Base-by-base conservation (phyloP, 257 asterid species). In the Primulina tabacum region DNA sequence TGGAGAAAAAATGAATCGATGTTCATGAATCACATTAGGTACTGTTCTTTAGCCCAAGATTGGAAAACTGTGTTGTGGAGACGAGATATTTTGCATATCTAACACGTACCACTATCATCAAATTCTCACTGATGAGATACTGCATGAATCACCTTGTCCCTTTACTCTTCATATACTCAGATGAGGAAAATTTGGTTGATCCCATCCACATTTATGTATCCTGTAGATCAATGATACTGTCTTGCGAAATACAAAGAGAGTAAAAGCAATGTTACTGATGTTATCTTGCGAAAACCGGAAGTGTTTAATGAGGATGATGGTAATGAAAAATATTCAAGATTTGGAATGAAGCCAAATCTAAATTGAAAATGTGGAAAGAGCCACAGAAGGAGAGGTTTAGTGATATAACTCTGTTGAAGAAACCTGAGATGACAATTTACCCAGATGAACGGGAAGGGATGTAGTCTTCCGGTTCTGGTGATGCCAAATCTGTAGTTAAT, bases 201-300 rank as follows among this genome's bases (percentile, higher is more conserved):
- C 14, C 50, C 50, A 38, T 38, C 50, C 50, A 10, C 50, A 35
- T 35, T 35, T 2, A 38, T 38, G 16, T 38, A 9, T 38, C 50
- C 12, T 38, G 50, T 38, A 14, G 50, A 38, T 38, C 50, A 38
- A 10, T 38, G 50, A 38, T 10, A 38, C 14, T 38, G 9, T 21
- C 24, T 21, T 21, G 24, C 24, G 24, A 21, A 21, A 21, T 21
- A 21, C 24, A 71, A 76, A 60, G 83, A 81, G 72, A 80, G 57
- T 60, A 78, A 71, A 80, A 76, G 83, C 82, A 81, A 81, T 60
- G 85, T 88, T 60, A 95, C 98, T 1, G 83, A 90, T 81, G 95
- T 93, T 69, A 86, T 88, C 73, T 75, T 93, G 74, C 78, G 98
- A 38, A 93, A 90, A 77, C 97, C 97, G 6, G 73, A 87, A 28